phyloP scores from a whole-genome alignment of 2,329 filamentous ascomycete species.

The Rhytidhysteron rufulum region DNA sequence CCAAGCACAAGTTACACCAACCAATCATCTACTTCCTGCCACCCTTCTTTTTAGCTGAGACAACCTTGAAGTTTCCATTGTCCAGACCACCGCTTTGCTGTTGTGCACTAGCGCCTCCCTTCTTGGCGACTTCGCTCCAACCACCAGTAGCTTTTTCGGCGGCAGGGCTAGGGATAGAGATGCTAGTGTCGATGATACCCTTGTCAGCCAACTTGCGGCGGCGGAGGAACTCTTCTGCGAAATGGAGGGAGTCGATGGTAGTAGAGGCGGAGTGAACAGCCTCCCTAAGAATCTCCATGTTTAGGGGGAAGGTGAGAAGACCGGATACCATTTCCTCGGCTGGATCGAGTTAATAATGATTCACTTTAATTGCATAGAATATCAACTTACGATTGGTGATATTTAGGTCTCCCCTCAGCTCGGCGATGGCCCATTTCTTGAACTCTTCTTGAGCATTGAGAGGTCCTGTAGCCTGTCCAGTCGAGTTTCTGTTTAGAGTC shows the following conservation, averaged over 20 bases:
- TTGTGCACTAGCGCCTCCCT: conserved; percentile 62
- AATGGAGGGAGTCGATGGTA: conserved; percentile 88
- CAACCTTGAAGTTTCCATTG: conserved; percentile 78
- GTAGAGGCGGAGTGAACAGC: conserved; percentile 82
- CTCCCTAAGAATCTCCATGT: conserved; percentile 80
- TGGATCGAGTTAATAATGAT: conserved; percentile 34
- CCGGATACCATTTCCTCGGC: conserved; percentile 77
- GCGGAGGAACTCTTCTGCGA: conserved; percentile 89
- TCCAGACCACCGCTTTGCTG: conserved; percentile 31
- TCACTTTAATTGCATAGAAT: neutral
- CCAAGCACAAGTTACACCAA: no score
- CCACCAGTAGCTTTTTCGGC: conserved; percentile 51
- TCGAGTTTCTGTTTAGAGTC: conserved; percentile 48
- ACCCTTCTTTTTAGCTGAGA: conserved; percentile 86
- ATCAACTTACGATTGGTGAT: conserved; percentile 59
- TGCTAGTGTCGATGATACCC: conserved; percentile 73
- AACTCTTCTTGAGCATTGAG: conserved; percentile 83
- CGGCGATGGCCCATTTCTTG: conserved; percentile 82
- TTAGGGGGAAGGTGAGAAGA: conserved; percentile 70
- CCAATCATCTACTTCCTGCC: conserved; percentile 31
- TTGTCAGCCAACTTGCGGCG: conserved; percentile 92
- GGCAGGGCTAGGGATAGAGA: conserved; percentile 50
- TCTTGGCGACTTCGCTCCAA: conserved; percentile 98
- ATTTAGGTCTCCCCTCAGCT: conserved; percentile 70
- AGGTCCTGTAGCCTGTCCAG: conserved; percentile 40